These are phyloP conservation scores for Podaxis mareebaensis DNA, from an alignment of 768 basidiomycete genomes.

Conservation along the genomic window DNA sequence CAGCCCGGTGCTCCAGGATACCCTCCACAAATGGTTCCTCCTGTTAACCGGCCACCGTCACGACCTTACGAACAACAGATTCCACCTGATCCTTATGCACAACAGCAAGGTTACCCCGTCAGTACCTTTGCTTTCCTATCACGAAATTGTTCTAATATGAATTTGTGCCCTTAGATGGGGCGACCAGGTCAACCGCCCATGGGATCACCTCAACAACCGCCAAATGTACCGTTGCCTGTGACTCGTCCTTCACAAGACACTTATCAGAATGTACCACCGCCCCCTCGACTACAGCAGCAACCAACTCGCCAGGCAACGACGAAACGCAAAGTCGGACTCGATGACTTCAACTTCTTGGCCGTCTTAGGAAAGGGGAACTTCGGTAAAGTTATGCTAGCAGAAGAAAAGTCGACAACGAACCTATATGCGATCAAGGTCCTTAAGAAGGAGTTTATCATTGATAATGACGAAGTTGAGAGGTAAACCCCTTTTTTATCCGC, in stretches of 20 bases:
- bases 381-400: conserved; percentile 99
- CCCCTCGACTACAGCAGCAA: conserved; percentile 31
- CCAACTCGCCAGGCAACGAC: conserved; percentile 45
- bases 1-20: conserved; percentile 46
- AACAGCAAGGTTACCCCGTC: conserved; percentile 23
- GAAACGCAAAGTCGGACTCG: conserved; percentile 89
- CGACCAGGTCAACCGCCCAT: conserved; percentile 18
- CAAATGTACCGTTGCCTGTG: conserved; percentile 15
- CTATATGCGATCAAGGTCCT: conserved; percentile 99
- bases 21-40: conserved; percentile 36
- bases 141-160: background rate
- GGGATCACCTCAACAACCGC: conserved; percentile 27
- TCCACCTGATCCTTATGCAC: conserved; percentile 29
- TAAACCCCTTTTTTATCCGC: conserved; percentile 31
- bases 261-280: conserved; percentile 20
- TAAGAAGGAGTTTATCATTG: conserved; percentile 99
- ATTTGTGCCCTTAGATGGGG: conserved; percentile 5
- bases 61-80: conserved; percentile 26
- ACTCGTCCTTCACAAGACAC: conserved; percentile 18
- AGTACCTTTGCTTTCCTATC: background rate
- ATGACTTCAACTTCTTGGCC: conserved; percentile 98
- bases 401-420: conserved; percentile 89
- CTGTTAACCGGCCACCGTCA: conserved; percentile 25
- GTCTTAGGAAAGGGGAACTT: conserved; percentile 99
- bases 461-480: conserved; percentile 99